phyloP scores from a whole-genome alignment of 768 basidiomycete species.

The Pulveroboletus sp. region DNA sequence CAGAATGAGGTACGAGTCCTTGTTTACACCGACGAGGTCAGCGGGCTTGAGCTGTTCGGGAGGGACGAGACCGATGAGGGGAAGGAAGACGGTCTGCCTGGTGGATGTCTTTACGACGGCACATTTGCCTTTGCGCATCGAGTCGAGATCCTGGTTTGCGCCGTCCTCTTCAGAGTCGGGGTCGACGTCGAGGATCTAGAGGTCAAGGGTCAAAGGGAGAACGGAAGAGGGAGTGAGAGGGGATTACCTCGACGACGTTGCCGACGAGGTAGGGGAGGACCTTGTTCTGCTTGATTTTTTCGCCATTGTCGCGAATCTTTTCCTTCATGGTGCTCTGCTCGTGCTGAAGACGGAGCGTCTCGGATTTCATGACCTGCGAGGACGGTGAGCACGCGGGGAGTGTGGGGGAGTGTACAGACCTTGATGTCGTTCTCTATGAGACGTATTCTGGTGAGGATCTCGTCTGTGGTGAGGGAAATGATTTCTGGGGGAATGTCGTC shows the following conservation, averaged over 20 bases:
- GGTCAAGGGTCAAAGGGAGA: slow-evolving; percentile 2
- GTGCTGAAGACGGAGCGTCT: slow-evolving; percentile 85
- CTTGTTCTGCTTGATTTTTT: slow-evolving; percentile 99
- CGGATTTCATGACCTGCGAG: slow-evolving; percentile 96
- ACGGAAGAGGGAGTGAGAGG: neutral
- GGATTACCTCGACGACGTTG: slow-evolving; percentile 87
- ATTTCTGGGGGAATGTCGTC: slow-evolving; percentile 92
- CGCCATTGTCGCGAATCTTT: slow-evolving; percentile 96
- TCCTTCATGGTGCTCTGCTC: slow-evolving; percentile 97
- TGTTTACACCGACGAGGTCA: slow-evolving; percentile 98
- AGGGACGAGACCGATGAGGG: slow-evolving; percentile 95
- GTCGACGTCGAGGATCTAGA: slow-evolving; percentile 89
- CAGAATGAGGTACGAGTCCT: slow-evolving; percentile 95
- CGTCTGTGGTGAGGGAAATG: slow-evolving; percentile 70
- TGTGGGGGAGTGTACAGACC: slow-evolving; percentile 44
- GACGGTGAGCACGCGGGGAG: no score
- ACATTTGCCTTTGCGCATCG: slow-evolving; percentile 96
- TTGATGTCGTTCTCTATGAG: slow-evolving; percentile 97
- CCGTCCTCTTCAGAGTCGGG: slow-evolving; percentile 92
- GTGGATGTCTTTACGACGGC: slow-evolving; percentile 99
- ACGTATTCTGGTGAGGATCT: slow-evolving; percentile 83
- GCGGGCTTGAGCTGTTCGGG: slow-evolving; percentile 84
- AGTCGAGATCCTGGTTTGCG: slow-evolving; percentile 91
- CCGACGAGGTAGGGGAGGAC: slow-evolving; percentile 96
- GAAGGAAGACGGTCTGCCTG: slow-evolving; percentile 97